Evolutionary conservation across 352 stramenopile species (phyloP), one percentile per base, ranked within the genome.

Genomic region (Globisporangium canariense): DNA sequence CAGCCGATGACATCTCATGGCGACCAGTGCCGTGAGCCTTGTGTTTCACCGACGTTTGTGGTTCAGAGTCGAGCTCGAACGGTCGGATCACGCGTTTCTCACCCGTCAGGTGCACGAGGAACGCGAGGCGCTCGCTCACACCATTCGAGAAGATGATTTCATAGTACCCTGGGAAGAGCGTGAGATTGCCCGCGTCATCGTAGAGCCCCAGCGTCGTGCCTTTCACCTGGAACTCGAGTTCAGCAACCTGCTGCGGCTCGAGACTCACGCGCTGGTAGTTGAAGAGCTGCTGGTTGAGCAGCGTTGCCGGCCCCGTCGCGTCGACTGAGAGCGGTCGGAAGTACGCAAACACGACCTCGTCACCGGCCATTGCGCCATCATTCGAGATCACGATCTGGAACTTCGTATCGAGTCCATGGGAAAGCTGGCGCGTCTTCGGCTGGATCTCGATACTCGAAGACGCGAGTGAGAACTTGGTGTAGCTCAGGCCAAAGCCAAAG

Each of bases 401-500:
- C 14, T 73, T 89, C 34, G 71, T 61, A n/a, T 85, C 66, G 8
- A 80, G 16, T 3, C 63, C 56, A 20, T 66, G 52, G 2, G 5
- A 79, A 25, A 90, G 66, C 2, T 81, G 40, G 52, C 79, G 49
- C 18, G 66, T 47, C n/a, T 30, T 34, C 16, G 58, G n/a, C 28
- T 36, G 32, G 32, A 8, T 36, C 32, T 13, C 61, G 13, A 54
- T 53, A n/a, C 43, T 65, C 0, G 64, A 65, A 11, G 74, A 62
- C 5, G 40, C 58, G 10, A 92, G 52, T 0, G 68, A 73, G 52
- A 97, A 97, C 32, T 60, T 89, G 3, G 92, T 96, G 77, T 98
- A 98, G 57, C 83, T 96, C 41, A 98, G 76, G 3, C 93, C 93
- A 64, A 81, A 92, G 8, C 92, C 93, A 65, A 98, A 98, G 8